These are phyloP conservation scores for Dictyostelium citrinum DNA, from an alignment of 78 protist species.

Conservation along the genomic window DNA sequence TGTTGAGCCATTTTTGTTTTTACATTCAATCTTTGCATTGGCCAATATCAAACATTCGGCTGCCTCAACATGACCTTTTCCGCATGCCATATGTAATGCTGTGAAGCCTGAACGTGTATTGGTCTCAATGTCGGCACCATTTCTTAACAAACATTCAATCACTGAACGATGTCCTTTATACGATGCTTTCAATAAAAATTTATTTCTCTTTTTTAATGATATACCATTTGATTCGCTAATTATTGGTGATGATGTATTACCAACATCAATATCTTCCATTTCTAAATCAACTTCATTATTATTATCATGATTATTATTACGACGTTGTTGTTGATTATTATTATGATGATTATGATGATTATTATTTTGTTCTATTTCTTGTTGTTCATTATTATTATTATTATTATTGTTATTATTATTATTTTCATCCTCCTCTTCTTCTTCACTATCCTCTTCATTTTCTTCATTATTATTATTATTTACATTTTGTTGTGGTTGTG, in stretches of 20 bases:
- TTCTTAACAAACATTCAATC: constrained; percentile 29
- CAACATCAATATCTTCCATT: constrained; percentile 53
- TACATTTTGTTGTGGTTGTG: background rate
- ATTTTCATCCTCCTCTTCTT: background rate
- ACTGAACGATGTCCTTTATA: constrained; percentile 74
- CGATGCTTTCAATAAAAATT: constrained; percentile 64
- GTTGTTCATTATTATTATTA: background rate
- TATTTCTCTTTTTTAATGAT: constrained; percentile 33
- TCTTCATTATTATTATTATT: background rate
- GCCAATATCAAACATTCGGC: constrained; percentile 48
- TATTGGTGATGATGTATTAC: constrained; percentile 25
- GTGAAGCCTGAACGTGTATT: constrained; percentile 63
- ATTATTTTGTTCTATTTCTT: background rate
- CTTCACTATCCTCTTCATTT: background rate
- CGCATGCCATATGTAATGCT: constrained; percentile 77
- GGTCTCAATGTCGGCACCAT: constrained; percentile 73
- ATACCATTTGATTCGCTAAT: constrained; percentile 32
- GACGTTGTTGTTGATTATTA: background rate
- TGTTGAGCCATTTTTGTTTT: constrained; percentile 68
- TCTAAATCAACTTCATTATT: constrained; percentile 65
- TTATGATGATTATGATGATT: background rate
- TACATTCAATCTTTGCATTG: constrained; percentile 63
- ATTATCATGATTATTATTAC: background rate
- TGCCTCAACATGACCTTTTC: constrained; percentile 65
- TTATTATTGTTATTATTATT: background rate